Base-by-base conservation (phyloP, 441 rosid species). In the Euphorbia schlechtendalii region DNA sequence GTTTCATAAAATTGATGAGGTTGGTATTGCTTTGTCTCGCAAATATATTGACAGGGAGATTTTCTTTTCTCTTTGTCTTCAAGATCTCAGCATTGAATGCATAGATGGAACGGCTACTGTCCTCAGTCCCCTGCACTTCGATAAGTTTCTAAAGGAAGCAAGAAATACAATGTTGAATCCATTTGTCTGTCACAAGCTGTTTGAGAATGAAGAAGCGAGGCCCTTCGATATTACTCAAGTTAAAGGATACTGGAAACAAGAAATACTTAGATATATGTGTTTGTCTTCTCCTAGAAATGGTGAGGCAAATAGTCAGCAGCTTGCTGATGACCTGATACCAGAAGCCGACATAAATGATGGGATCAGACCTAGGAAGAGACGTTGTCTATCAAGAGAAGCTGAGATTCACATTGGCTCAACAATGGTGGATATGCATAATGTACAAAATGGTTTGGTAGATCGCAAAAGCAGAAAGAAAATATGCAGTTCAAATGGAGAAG, bases 1-100 rank as follows among this genome's bases (percentile, higher is more conserved):
- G 97, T 86, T 86, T 86, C 97, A 88, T 86, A 84, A 82, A 80
- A 83, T 83, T 81, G 96, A 85, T 65, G 97, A 91, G 87, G 92
- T 91, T 85, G 97, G 83, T 81, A 67, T 72, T 81, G 76, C 65
- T 77, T 82, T 80, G 69, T 72, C 92, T 63, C 74, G 63, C 77
- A 83, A 76, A 71, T 78, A 51, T 76, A 83, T 74, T 78, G 90
- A 80, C 81, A 80, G 84, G 76, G 97, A 91, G 92, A 82, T 88
- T 80, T 85, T 81, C 83, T 84, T 77, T 80, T 86, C 97, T 82
- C 84, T 75, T 69, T 83, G 84, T 82, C 89, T 71, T 75, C 97
- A 91, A 88, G 94, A 91, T 84, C 85, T 91, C 78, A 83, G 74
- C 73, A 72, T 91, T 36, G 94, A 91, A 73, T 88, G 96, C 84